phyloP scores from a whole-genome alignment of 257 asterid species.

The Sherardia arvensis region DNA sequence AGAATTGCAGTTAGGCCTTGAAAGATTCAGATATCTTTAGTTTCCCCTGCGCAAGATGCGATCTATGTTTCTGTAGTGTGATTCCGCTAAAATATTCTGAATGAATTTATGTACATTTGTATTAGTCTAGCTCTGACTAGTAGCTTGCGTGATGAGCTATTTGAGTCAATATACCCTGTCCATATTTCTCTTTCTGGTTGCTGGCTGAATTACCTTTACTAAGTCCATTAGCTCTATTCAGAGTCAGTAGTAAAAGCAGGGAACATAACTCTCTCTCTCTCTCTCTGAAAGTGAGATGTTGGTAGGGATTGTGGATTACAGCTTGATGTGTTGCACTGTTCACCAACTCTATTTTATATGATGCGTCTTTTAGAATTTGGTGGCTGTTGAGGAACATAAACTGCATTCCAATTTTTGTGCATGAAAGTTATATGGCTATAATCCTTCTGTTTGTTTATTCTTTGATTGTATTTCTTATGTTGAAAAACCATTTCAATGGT shows the following conservation, averaged over 20 bases:
- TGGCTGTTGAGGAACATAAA: not conserved
- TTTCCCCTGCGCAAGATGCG: not conserved
- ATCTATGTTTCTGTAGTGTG: not conserved
- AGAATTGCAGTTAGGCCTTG: not conserved
- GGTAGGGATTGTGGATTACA: not conserved
- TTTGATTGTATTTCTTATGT: constrained; percentile 1
- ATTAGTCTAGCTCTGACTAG: not conserved
- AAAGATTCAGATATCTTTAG: not conserved
- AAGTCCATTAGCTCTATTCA: not conserved
- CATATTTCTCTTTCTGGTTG: not conserved
- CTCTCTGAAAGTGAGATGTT: not conserved
- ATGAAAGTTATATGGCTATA: not conserved
- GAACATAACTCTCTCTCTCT: not conserved
- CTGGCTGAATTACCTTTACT: not conserved
- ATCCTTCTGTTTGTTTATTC: not conserved
- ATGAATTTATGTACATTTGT: too few relatives aligned
- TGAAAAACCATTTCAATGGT: not conserved
- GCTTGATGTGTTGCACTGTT: not conserved
- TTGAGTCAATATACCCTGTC: not conserved
- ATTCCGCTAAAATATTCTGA: not conserved
- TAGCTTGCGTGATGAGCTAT: not conserved
- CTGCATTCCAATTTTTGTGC: not conserved
- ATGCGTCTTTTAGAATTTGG: not conserved
- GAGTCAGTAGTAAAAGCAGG: not conserved
- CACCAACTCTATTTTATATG: not conserved